These are phyloP conservation scores for Saccharomycopsis synnaedendra DNA, from an alignment of 805 yeast genomes.

Conservation along the genomic window DNA sequence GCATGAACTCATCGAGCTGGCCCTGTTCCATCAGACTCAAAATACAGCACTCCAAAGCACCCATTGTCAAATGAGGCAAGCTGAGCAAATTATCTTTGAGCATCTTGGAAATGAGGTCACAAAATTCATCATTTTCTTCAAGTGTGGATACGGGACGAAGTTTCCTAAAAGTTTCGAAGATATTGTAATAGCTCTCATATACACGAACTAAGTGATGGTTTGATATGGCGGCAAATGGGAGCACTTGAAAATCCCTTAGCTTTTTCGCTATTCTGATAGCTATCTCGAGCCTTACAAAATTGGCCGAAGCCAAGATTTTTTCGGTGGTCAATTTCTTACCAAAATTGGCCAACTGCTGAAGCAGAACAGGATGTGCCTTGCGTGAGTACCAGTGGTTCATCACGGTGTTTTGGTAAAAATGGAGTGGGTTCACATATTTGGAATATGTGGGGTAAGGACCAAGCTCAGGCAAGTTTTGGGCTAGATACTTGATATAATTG, in stretches of 20 bases:
- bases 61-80: conserved; percentile 85
- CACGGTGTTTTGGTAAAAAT: conserved; percentile 75
- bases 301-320: conserved; percentile 73
- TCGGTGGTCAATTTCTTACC: conserved; percentile 70
- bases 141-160: conserved; percentile 55
- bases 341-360: conserved; percentile 83
- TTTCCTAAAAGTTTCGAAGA: conserved; percentile 76
- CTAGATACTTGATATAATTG: conserved; percentile 12
- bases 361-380: conserved; percentile 78
- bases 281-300: conserved; percentile 76
- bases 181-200: conserved; percentile 79
- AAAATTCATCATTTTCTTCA: conserved; percentile 67
- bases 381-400: conserved; percentile 51
- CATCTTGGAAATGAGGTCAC: conserved; percentile 48
- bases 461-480: conserved; percentile 17
- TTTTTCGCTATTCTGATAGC: conserved; percentile 78
- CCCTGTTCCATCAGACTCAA: conserved; percentile 44
- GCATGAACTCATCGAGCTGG: conserved; percentile 62
- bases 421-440: conserved; percentile 48
- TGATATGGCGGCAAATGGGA: conserved; percentile 77
- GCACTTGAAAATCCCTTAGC: conserved; percentile 62
- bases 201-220: conserved; percentile 81
- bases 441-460: conserved; percentile 32
- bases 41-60: conserved; percentile 73
- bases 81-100: conserved; percentile 68